Percentiles rank a stretch among this genome's conserved stretches.
These are phyloP conservation scores for Phlebiopsis gigantea DNA, from an alignment of 768 basidiomycete species.

Conservation along the genomic window DNA sequence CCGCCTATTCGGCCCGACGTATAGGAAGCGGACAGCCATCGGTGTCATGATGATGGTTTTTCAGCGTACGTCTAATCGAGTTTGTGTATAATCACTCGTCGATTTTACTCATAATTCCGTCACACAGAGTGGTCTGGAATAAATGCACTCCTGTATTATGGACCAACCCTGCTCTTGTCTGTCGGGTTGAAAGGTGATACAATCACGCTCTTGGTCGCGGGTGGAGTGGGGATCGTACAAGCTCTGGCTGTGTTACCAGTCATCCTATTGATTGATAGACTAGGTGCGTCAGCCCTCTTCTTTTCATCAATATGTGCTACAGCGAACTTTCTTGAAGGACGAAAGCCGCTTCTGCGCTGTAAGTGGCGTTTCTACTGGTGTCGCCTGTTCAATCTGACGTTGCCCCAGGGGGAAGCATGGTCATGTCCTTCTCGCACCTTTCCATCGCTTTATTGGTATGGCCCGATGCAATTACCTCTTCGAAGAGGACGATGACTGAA, in stretches of 20 bases:
- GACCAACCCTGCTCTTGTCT: slow-evolving; percentile 61
- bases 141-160: slow-evolving; percentile 80
- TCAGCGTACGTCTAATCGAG: slow-evolving; percentile 51
- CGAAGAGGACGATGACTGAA: neutral
- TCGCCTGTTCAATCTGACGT: neutral
- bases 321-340: slow-evolving; percentile 34
- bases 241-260: slow-evolving; percentile 72
- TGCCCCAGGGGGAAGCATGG: slow-evolving; percentile 44
- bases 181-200: slow-evolving; percentile 60
- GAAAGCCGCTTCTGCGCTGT: slow-evolving; percentile 59
- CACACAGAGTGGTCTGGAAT: slow-evolving; percentile 82
- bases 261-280: slow-evolving; percentile 62
- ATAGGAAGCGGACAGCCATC: slow-evolving; percentile 58
- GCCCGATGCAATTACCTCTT: no score
- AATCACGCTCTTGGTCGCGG: slow-evolving; percentile 61
- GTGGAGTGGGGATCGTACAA: slow-evolving; percentile 77
- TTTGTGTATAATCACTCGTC: neutral
- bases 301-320: no score
- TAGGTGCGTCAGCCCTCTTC: slow-evolving; percentile 31
- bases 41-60: slow-evolving; percentile 78
- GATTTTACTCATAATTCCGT: neutral
- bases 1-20: slow-evolving; percentile 47
- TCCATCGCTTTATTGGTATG: slow-evolving; percentile 57
- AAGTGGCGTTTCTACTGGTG: neutral
- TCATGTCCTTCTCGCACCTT: slow-evolving; percentile 64